These are phyloP conservation scores for Lactuca sativa DNA, from an alignment of 129 eudicot species.

Conservation along the genomic window DNA sequence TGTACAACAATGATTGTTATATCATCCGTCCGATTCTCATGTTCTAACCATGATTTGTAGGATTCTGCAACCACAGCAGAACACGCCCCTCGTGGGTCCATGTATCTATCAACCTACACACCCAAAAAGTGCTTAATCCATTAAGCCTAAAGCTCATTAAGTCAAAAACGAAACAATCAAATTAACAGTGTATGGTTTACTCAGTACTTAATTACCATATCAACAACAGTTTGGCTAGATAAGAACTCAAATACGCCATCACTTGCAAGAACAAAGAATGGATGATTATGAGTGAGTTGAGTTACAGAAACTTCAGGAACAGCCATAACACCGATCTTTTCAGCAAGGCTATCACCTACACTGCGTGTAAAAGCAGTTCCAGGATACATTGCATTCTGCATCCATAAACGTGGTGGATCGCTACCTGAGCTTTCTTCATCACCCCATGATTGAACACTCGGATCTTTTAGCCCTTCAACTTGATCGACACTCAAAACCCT, in stretches of 20 bases:
- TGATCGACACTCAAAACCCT: constrained; percentile 97
- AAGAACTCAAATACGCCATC: constrained; percentile 98
- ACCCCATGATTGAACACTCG: constrained; percentile 84
- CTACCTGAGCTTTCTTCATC: constrained; percentile 89
- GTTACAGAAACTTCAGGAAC: constrained; percentile 78
- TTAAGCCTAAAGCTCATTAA: too few relatives aligned
- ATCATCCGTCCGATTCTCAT: constrained; percentile 96
- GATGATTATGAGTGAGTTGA: constrained; percentile 56
- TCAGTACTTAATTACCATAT: constrained; percentile 54
- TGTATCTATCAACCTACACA: constrained; percentile 65
- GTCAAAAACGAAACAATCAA: too few relatives aligned
- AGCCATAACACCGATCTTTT: constrained; percentile 91
- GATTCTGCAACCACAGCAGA: constrained; percentile 82
- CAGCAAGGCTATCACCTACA: constrained; percentile 90
- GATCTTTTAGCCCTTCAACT: constrained; percentile 96
- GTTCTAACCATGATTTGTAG: constrained; percentile 88
- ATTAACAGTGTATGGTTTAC: too few relatives aligned
- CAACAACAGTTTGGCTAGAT: constrained; percentile 89
- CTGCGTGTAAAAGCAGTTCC: constrained; percentile 98
- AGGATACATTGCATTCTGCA: constrained; percentile 82
- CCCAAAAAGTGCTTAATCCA: neutral
- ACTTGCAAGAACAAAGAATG: constrained; percentile 87
- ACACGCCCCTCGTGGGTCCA: constrained; percentile 83
- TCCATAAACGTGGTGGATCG: constrained; percentile 97
- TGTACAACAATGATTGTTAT: constrained; percentile 88